Evolutionary conservation across 2,329 filamentous ascomycete species (phyloP).

Genomic region (Aspergillus texensis): DNA sequence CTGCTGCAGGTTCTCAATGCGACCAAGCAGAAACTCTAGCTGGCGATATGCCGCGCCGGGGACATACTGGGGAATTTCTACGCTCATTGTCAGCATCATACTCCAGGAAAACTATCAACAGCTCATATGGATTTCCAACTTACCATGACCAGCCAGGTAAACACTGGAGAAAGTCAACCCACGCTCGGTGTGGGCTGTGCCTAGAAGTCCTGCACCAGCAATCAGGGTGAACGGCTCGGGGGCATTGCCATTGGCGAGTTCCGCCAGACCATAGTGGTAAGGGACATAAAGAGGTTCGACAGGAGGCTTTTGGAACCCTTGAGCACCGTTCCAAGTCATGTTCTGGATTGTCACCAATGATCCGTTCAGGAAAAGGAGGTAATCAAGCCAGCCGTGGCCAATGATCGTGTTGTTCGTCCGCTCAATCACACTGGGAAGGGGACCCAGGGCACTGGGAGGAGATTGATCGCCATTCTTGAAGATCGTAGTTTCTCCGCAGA

Average conservation of each 20-base stretch:
- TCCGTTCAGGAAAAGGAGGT: slow-evolving; percentile 68
- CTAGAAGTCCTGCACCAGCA: slow-evolving; percentile 68
- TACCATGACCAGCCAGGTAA: slow-evolving; percentile 64
- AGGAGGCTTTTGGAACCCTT: slow-evolving; percentile 68
- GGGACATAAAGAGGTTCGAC: slow-evolving; percentile 70
- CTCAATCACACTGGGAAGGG: slow-evolving; percentile 71
- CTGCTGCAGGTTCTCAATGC: slow-evolving; percentile 48
- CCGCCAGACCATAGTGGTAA: slow-evolving; percentile 49
- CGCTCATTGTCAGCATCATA: slow-evolving; percentile 59
- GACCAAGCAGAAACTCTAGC: slow-evolving; percentile 74
- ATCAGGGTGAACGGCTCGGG: slow-evolving; percentile 39
- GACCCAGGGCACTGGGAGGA: slow-evolving; percentile 33
- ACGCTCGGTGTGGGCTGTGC: slow-evolving; percentile 71
- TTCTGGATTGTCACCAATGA: slow-evolving; percentile 75
- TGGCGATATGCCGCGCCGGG: slow-evolving; percentile 70
- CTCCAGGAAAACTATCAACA: slow-evolving; percentile 46
- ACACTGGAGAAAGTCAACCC: slow-evolving; percentile 72
- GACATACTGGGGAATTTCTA: slow-evolving; percentile 62
- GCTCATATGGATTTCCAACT: not conserved
- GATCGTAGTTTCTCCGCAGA: slow-evolving; percentile 42
- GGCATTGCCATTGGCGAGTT: slow-evolving; percentile 42
- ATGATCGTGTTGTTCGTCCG: slow-evolving; percentile 72
- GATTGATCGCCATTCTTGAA: slow-evolving; percentile 55
- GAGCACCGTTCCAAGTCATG: slow-evolving; percentile 74
- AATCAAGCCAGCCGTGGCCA: slow-evolving; percentile 72